Conservation (phyloP, 345 rosid species). For the Viola odorata region DNA sequence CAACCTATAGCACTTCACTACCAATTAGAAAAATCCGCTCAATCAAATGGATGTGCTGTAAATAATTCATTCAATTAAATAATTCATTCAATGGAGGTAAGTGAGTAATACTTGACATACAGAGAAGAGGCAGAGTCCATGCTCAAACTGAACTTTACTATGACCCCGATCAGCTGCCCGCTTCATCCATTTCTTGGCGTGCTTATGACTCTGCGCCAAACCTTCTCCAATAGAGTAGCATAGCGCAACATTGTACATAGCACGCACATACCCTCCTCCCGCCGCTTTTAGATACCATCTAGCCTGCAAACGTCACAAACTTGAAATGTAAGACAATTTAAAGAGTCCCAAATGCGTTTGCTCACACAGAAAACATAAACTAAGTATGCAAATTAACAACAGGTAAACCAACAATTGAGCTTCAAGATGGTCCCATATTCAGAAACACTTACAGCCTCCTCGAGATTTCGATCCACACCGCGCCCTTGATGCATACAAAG, state of each 20-base stretch:
- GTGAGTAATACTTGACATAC: constrained; percentile 36
- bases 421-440: neutral
- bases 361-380: neutral
- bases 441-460: constrained; percentile 53
- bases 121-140: constrained; percentile 74
- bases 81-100: neutral
- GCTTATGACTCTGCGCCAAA: constrained; percentile 41
- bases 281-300: constrained; percentile 83
- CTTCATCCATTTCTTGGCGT: constrained; percentile 88
- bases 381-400: neutral
- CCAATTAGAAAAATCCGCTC: neutral
- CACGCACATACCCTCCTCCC: constrained; percentile 74
- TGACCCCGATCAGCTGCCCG: constrained; percentile 87
- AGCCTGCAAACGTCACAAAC: constrained; percentile 34
- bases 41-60: neutral
- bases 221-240: constrained; percentile 85
- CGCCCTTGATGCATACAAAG: constrained; percentile 74
- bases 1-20: too few species aligned
- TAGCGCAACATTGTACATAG: constrained; percentile 78
- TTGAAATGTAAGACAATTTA: neutral
- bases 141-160: constrained; percentile 83
- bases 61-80: neutral
- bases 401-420: neutral
- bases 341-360: too few species aligned
- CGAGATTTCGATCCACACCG: constrained; percentile 44